These are phyloP conservation scores for Trichopus zeylanicus DNA, from an alignment of 116 monocot species.

Conservation along the genomic window DNA sequence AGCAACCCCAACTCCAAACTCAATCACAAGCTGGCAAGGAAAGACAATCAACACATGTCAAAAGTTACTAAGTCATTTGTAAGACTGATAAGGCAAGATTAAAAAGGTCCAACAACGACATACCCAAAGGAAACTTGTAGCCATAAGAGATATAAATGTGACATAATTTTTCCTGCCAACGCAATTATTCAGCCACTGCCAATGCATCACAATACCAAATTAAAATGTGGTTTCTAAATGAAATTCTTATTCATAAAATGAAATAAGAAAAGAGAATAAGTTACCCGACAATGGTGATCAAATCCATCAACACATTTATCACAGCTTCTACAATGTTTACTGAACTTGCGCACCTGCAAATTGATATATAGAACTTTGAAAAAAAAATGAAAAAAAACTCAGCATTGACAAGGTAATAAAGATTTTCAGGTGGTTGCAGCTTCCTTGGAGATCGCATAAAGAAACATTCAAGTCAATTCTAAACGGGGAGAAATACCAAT, in stretches of 20 bases:
- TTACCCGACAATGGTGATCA: conserved; percentile 98
- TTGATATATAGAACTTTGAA: too few relatives aligned
- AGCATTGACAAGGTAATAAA: too few relatives aligned
- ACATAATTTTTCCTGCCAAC: conserved; percentile 97
- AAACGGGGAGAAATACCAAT: too few relatives aligned
- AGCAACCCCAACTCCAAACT: conserved; percentile 87
- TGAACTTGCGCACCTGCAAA: conserved; percentile 82
- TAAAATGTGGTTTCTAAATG: neutral
- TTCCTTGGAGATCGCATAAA: too few relatives aligned
- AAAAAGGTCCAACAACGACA: neutral
- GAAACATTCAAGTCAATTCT: too few relatives aligned
- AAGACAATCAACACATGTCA: conserved; percentile 8
- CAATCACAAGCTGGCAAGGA: conserved; percentile 63
- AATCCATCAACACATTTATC: conserved; percentile 99
- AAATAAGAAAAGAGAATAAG: too few relatives aligned
- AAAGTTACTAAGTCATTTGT: neutral
- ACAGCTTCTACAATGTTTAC: conserved; percentile 99
- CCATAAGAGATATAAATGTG: conserved; percentile 92
- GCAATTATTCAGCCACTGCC: conserved; percentile 99
- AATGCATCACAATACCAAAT: neutral
- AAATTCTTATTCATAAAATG: neutral
- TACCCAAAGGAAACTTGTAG: conserved; percentile 88
- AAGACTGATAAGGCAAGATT: neutral
- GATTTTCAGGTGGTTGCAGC: too few relatives aligned
- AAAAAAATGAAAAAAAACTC: too few relatives aligned